phyloP scores from a whole-genome alignment of 345 rosid species.

The Populus ilicifolia region DNA sequence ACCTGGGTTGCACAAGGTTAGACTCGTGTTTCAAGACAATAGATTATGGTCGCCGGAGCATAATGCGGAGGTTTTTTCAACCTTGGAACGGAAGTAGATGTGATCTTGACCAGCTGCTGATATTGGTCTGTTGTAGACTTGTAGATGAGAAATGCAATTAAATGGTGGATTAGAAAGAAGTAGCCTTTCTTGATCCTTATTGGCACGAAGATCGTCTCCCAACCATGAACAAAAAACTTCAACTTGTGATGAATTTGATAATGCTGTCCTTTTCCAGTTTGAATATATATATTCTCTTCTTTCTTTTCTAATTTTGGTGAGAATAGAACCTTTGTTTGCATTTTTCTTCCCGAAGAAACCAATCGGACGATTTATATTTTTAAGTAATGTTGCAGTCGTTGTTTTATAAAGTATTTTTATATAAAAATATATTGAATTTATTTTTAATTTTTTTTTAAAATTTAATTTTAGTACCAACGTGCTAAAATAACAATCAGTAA shows the following conservation, averaged over 20 bases:
- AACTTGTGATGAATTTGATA: constrained; percentile 3
- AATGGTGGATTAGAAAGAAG: background rate
- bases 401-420: too few species aligned
- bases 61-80: background rate
- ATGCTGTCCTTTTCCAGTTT: background rate
- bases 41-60: too few species aligned
- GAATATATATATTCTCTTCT: background rate
- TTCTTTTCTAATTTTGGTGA: background rate
- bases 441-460: too few species aligned
- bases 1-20: too few species aligned
- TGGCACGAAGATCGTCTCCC: background rate
- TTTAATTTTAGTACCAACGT: too few species aligned
- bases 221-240: background rate
- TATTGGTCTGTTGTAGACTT: constrained; percentile 12
- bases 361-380: too few species aligned
- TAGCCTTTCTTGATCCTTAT: constrained; percentile 20
- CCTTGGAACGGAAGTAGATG: constrained; percentile 5
- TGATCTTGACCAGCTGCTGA: constrained; percentile 12
- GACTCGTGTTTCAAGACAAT: too few species aligned
- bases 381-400: too few species aligned
- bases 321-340: background rate
- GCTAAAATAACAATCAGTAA: too few species aligned
- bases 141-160: background rate
- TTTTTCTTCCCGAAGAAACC: background rate
- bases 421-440: too few species aligned